phyloP scores from a whole-genome alignment of 2,329 filamentous ascomycete species.

The Apiospora malaysiana region DNA sequence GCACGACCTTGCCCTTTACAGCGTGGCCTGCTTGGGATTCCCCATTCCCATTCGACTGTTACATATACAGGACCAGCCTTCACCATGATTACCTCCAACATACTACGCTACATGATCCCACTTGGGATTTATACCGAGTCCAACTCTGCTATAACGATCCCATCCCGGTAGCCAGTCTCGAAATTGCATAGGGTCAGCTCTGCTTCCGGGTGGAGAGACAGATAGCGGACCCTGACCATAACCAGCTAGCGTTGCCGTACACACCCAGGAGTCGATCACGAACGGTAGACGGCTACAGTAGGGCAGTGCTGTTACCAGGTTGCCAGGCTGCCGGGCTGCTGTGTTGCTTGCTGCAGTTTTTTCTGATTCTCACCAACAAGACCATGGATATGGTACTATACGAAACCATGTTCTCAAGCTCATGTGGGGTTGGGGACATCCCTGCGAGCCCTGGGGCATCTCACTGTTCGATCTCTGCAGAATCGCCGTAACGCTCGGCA shows the following conservation, averaged over 20 bases:
- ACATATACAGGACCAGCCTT: background rate
- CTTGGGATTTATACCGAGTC: background rate
- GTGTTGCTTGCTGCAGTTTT: background rate
- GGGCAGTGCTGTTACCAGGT: background rate
- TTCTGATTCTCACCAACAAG: background rate
- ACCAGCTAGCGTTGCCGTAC: background rate
- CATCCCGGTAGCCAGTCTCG: background rate
- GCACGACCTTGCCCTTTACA: no score
- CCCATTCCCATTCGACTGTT: background rate
- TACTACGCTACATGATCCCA: background rate
- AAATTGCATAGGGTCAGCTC: background rate
- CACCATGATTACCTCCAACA: background rate
- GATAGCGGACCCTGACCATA: background rate
- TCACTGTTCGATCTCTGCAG: background rate
- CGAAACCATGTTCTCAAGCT: background rate
- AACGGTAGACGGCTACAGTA: background rate
- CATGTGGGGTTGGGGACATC: background rate
- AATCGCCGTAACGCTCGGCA: background rate
- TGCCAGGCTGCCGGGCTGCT: no score
- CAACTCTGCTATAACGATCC: background rate
- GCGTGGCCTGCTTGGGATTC: background rate
- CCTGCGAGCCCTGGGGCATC: background rate
- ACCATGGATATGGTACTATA: background rate
- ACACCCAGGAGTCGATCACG: slow-evolving; percentile 5
- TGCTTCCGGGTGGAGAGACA: background rate